Percentiles rank a stretch among this genome's conserved stretches.
Conservation (phyloP, 116 monocot species). For the Dioscorea cayenensis region DNA sequence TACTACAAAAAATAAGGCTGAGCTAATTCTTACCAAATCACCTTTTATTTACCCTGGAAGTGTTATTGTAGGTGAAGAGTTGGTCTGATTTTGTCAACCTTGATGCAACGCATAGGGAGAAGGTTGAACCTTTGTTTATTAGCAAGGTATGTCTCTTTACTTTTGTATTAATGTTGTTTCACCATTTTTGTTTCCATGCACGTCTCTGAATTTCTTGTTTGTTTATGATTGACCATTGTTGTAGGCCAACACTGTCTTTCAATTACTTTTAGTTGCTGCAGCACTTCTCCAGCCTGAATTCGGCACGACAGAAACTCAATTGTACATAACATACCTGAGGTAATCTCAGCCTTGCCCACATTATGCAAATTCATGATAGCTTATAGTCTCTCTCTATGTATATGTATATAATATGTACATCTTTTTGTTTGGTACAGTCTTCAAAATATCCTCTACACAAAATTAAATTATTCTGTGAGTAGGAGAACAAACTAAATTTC, state of each 20-base stretch:
- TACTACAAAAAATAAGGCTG: neutral
- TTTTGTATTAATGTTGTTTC: neutral
- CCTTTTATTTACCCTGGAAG: neutral
- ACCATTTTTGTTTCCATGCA: neutral
- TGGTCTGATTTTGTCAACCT: slow-evolving; percentile 80
- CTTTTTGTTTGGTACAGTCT: neutral
- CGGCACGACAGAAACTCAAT: slow-evolving; percentile 56
- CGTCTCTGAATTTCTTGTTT: neutral
- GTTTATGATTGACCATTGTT: slow-evolving; percentile 5
- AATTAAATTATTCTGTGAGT: too few species aligned
- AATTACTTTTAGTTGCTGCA: slow-evolving; percentile 73
- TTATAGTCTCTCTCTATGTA: neutral
- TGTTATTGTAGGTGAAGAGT: slow-evolving; percentile 60
- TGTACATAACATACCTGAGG: slow-evolving; percentile 81
- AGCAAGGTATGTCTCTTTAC: slow-evolving; percentile 62
- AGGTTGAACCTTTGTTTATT: slow-evolving; percentile 82
- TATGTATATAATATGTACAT: neutral
- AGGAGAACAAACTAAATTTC: too few species aligned
- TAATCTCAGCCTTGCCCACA: slow-evolving; percentile 7
- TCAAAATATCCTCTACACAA: too few species aligned
- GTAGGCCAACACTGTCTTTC: slow-evolving; percentile 87
- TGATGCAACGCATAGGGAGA: slow-evolving; percentile 53
- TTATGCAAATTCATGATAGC: neutral
- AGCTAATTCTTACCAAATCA: neutral
- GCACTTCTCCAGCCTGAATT: slow-evolving; percentile 94